Evolutionary conservation across 495 filamentous ascomycete genomes (phyloP), one percentile per base, ranked within the genome.

Genomic region (Tirmania nivea): DNA sequence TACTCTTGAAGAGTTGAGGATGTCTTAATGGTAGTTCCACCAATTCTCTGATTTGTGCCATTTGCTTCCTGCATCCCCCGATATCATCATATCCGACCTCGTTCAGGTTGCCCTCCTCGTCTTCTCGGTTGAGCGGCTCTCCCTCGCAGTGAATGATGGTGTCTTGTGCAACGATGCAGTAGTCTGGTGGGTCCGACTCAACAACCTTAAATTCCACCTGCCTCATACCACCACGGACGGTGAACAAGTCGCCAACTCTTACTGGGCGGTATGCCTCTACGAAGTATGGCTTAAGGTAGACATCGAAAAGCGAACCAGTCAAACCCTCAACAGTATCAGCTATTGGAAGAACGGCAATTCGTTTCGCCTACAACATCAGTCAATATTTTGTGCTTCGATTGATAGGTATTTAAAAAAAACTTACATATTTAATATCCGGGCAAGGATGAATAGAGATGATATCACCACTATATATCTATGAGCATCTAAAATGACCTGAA

Each of bases 361-460:
- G 88, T 77, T 96, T 96, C 69, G 90, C 90, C 88, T 95, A 52
- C 35, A 10, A 31, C 25, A 61, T 69, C 61, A 51, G 54, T 34
- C 49, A 16, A 35, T 17, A 59, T 53, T 51, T 54, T 49, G 34
- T 53, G 3, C 11, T 1, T 36, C 34, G 34, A 48, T 8, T 53
- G 8, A 14, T 14, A n/a, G 35, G 10, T 31, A 49, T 20, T 17
- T 39, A 35, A 34, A 45, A 37, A 34, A 47, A 52, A 70, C 86
- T 66, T 71, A 95, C 88, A 69, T 97, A 97, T 94, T 97, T 97
- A 71, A 97, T 97, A 67, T 97, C 90, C n/a, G 92, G 89, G 72
- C 90, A 97, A n/a, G 90, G 77, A 73, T 96, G 87, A 54, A 97
- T 84, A 52, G 88, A 94, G 64, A 96, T 79, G 59, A 96, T 80